These are phyloP conservation scores for Paxillus ammoniavirescens DNA, from an alignment of 768 basidiomycete species.

Conservation along the genomic window DNA sequence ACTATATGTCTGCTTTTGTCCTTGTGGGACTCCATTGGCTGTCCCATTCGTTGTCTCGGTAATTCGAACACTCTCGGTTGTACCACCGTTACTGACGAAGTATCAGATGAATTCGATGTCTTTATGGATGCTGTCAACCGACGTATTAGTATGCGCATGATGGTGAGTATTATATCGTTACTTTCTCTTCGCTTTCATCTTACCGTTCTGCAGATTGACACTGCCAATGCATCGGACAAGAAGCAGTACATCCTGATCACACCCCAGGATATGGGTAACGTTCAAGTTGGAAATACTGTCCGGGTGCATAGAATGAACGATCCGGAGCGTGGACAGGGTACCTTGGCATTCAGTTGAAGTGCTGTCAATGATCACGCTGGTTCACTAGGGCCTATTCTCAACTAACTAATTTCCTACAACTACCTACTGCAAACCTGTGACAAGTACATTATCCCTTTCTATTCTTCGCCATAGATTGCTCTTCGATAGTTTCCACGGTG, in stretches of 20 bases:
- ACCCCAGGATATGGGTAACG: constrained; percentile 87
- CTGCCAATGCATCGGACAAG: constrained; percentile 80
- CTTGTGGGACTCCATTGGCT: constrained; percentile 93
- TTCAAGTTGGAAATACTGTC: constrained; percentile 65
- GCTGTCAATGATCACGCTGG: neutral
- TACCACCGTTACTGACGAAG: constrained; percentile 9
- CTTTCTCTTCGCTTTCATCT: neutral
- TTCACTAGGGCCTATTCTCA: neutral
- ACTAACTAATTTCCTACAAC: neutral
- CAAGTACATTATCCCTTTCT: constrained; percentile 1
- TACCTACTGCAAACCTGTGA: neutral
- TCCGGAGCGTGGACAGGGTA: constrained; percentile 67
- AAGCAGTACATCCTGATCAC: constrained; percentile 96
- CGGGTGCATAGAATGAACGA: constrained; percentile 77
- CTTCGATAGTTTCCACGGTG: neutral
- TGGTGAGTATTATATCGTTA: constrained; percentile 48
- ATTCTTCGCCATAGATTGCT: constrained; percentile 7
- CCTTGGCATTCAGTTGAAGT: constrained; percentile 34
- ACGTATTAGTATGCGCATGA: constrained; percentile 92
- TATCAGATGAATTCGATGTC: constrained; percentile 91
- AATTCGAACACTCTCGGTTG: constrained; percentile 16
- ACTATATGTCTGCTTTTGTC: constrained; percentile 93
- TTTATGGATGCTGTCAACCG: constrained; percentile 96
- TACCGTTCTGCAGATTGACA: constrained; percentile 62
- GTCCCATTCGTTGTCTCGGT: constrained; percentile 92